Base-by-base conservation (phyloP, 78 protist species). In the Cyanophora paradoxa region DNA sequence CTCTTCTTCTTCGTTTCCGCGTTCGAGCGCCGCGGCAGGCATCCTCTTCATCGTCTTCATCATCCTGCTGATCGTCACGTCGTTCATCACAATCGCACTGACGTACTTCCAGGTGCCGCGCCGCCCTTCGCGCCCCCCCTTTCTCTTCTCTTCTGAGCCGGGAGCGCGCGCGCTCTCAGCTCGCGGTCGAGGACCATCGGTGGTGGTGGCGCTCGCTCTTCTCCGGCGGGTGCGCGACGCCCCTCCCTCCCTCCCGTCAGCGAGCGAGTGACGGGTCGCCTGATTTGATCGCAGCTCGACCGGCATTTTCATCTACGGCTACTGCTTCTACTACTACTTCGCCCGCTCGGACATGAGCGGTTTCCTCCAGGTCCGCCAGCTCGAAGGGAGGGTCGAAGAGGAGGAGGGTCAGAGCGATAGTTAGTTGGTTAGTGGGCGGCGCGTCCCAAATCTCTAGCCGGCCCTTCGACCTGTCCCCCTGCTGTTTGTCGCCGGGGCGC, bases 1-100 rank as follows among this genome's bases (percentile, higher is more conserved):
- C n/a, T 8, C 50, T 14, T 13, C n/a, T 44, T 8, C 50, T 13
- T 8, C 50, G n/a, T n/a, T n/a, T n/a, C n/a, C n/a, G n/a, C n/a
- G n/a, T n/a, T n/a, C 50, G n/a, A 13, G n/a, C 13, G 50, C 50
- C 50, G 50, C n/a, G n/a, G 50, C 50, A 13, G 94, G 94, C 52
- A 87, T 95, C 86, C 80, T 95, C n/a, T 86, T 89, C 62, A 16
- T 95, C 39, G 98, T 95, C 26, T 73, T 94, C 33, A 5, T 91
- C 63, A 86, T 92, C 58, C 81, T 92, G 34, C 8, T 83, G 26
- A 52, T 92, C 66, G 63, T 72, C 11, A 50, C 72, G 77, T 77
- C 82, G 11, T 82, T 75, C 26, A 78, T 78, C 65, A n/a, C 78
- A 6, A 72, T 83, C 26, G 79, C 70, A 24, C 30, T 79, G 52